These are phyloP conservation scores for Verticillium zaregamsianum DNA, from an alignment of 2,329 filamentous ascomycete species.

Conservation along the genomic window DNA sequence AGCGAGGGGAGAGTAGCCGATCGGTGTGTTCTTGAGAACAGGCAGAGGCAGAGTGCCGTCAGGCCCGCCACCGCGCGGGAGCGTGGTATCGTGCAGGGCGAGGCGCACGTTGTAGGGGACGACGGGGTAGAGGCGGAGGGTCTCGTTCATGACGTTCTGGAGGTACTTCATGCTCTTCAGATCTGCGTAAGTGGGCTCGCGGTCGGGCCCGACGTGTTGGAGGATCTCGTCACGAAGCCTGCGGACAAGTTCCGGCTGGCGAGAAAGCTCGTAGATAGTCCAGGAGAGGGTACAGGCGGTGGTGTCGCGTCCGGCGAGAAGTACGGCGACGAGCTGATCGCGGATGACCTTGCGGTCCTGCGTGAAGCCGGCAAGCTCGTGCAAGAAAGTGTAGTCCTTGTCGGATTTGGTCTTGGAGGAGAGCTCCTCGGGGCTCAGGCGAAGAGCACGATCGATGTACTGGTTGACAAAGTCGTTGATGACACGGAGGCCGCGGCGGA, in stretches of 20 bases:
- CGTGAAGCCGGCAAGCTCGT: slow-evolving; percentile 79
- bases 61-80: slow-evolving; percentile 67
- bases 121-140: slow-evolving; percentile 69
- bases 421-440: slow-evolving; percentile 66
- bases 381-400: slow-evolving; percentile 75
- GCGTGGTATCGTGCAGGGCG: slow-evolving; percentile 67
- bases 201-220: slow-evolving; percentile 57
- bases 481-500: slow-evolving; percentile 58
- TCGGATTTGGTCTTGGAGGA: slow-evolving; percentile 69
- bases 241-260: slow-evolving; percentile 60
- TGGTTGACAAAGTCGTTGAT: slow-evolving; percentile 74
- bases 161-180: slow-evolving; percentile 88
- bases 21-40: slow-evolving; percentile 59
- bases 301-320: slow-evolving; percentile 84
- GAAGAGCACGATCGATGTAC: slow-evolving; percentile 72
- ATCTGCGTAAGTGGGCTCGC: slow-evolving; percentile 68
- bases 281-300: slow-evolving; percentile 80
- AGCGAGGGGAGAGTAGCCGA: slow-evolving; percentile 63
- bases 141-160: slow-evolving; percentile 69
- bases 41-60: slow-evolving; percentile 59
- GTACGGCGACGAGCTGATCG: slow-evolving; percentile 77
- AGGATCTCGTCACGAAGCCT: slow-evolving; percentile 73
- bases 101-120: slow-evolving; percentile 78
- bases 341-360: slow-evolving; percentile 67
- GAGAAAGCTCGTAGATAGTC: slow-evolving; percentile 76